Base-by-base conservation (phyloP, 345 rosid genomes). In the Brassica incana region DNA sequence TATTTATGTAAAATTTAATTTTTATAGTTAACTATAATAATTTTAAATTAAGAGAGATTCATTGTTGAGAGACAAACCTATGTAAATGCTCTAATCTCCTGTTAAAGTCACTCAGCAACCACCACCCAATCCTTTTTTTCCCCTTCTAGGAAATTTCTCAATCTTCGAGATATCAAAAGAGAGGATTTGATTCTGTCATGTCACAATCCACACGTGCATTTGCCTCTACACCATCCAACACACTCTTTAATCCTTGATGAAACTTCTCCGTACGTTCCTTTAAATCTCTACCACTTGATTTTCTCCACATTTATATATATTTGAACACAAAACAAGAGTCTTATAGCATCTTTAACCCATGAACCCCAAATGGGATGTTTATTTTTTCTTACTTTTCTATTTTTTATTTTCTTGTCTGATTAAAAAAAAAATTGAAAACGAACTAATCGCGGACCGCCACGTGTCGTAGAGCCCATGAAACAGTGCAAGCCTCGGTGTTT, bases 151-250 rank as follows among this genome's bases (percentile, higher is more conserved):
- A 76, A 76, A 59, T 76, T 66, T 81, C 77, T 32, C 69, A 16
- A 66, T 65, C 62, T 23, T 27, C 23, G 6, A 43, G 63, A 76
- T 18, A 61, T 43, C 58, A 40, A 54, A 30, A 43, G 9, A 71
- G 38, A 69, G 73, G 81, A 76, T 76, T 71, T 60, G 81, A 72
- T 76, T 81, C 60, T 60, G 54, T 43, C 61, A 29, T 74, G 76
- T 80, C 76, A 65, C 76, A 70, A 71, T 64, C 81, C 84, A 61
- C 81, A 81, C 63, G 84, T 72, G 78, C 75, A 66, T 36, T 60
- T 77, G 84, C 78, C 84, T 81, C 81, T 77, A 64, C 69, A 81
- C 81, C 84, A 69, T 72, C 84, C 84, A 72, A 81, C 84, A 81
- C 74, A 77, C 71, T 33, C 40, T 72, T 76, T 67, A 77, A 48